Percentiles rank a stretch among this genome's conserved stretches.
Evolutionary conservation across 2,329 filamentous ascomycete species (phyloP).

Genomic region (Biscogniauxia sp.): DNA sequence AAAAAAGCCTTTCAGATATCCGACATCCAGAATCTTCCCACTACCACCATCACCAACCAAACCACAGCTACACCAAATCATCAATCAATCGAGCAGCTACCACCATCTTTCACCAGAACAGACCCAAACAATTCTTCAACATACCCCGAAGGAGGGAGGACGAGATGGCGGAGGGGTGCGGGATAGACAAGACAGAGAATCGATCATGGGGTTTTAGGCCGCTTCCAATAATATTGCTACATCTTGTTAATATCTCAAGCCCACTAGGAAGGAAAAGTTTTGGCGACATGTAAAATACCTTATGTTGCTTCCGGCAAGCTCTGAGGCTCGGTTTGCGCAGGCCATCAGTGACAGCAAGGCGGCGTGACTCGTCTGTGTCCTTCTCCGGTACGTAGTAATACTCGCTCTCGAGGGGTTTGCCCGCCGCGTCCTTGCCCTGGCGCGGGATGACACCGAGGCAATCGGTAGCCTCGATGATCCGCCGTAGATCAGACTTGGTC

Average conservation of each 20-base stretch:
- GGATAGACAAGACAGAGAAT: not conserved
- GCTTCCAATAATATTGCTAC: constrained; percentile 71
- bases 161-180: too few relatives aligned
- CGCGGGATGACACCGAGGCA: constrained; percentile 88
- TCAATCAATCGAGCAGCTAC: not conserved
- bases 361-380: constrained; percentile 75
- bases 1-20: not conserved
- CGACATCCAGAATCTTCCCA: not conserved
- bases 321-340: constrained; percentile 85
- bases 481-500: constrained; percentile 62
- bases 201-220: constrained; percentile 55
- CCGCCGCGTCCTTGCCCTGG: constrained; percentile 93
- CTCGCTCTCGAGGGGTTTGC: constrained; percentile 89
- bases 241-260: constrained; percentile 20
- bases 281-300: constrained; percentile 60
- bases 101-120: not conserved
- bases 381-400: constrained; percentile 94
- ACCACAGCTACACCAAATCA: not conserved
- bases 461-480: constrained; percentile 67
- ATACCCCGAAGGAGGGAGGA: not conserved
- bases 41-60: not conserved
- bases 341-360: constrained; percentile 79
- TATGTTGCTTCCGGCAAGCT: constrained; percentile 91
- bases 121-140: not conserved
- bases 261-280: constrained; percentile 6